These are phyloP conservation scores for Leccinum broughii DNA, from an alignment of 768 basidiomycete species.

Conservation along the genomic window DNA sequence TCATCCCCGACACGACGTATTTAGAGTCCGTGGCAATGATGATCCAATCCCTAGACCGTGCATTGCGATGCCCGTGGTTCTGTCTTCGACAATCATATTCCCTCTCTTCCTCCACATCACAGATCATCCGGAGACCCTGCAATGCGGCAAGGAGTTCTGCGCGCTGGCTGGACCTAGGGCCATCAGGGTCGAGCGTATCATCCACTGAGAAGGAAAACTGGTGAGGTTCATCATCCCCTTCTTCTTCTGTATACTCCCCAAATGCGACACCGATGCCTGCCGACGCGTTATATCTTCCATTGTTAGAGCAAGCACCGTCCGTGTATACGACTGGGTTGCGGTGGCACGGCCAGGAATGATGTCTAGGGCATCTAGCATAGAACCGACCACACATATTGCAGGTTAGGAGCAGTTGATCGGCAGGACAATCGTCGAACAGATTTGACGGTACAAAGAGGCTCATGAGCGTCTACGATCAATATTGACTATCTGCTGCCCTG, in stretches of 20 bases:
- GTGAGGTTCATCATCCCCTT: neutral
- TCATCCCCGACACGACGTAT: neutral
- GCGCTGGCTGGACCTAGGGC: neutral
- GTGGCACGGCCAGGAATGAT: neutral
- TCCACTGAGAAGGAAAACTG: slow-evolving; percentile 1
- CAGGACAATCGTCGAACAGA: neutral
- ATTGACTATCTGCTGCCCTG: neutral
- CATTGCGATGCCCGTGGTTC: neutral
- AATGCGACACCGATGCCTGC: neutral
- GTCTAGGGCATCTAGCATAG: neutral
- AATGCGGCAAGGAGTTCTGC: slow-evolving; percentile 2
- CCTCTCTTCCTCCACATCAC: slow-evolving; percentile 22
- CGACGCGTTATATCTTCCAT: neutral
- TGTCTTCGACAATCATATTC: neutral
- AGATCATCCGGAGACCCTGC: slow-evolving; percentile 26
- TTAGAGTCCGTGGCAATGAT: neutral
- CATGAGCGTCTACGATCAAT: neutral
- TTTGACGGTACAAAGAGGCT: neutral
- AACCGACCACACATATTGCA: neutral
- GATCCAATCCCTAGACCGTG: neutral
- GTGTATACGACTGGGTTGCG: neutral
- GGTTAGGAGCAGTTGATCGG: neutral
- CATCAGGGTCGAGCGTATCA: neutral
- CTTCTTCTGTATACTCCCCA: neutral
- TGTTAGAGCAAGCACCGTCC: neutral